Evolutionary conservation across 495 filamentous ascomycete genomes (phyloP).

Genomic region (Pyronema domesticum): DNA sequence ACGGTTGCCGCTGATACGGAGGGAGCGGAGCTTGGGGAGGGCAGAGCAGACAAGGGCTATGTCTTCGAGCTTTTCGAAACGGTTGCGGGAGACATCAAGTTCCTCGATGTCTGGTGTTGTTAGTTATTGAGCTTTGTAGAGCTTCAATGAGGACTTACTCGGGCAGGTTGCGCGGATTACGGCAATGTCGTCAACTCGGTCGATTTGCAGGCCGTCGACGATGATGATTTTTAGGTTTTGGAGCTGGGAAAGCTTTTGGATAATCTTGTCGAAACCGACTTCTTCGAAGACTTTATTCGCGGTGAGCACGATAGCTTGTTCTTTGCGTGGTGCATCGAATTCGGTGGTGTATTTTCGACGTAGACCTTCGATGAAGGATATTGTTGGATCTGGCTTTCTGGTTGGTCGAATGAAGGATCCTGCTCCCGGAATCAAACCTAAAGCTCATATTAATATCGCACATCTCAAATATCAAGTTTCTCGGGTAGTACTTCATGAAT

Average conservation of each 20-base stretch:
- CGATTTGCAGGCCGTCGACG: conserved; percentile 55
- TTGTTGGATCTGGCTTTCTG: conserved; percentile 44
- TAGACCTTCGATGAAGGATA: conserved; percentile 62
- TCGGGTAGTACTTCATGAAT: neutral
- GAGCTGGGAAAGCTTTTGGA: conserved; percentile 56
- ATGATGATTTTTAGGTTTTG: conserved; percentile 62
- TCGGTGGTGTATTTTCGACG: conserved; percentile 59
- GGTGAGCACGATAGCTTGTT: conserved; percentile 45
- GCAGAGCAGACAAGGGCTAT: conserved; percentile 51
- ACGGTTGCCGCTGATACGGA: conserved; percentile 67
- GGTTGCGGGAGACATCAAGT: conserved; percentile 71
- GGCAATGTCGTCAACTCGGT: conserved; percentile 28
- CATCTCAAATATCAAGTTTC: neutral
- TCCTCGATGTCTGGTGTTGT: conserved; percentile 43
- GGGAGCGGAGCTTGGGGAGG: conserved; percentile 39
- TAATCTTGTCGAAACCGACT: conserved; percentile 88
- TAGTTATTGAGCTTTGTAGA: neutral
- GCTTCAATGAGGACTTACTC: conserved; percentile 14
- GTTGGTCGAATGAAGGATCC: conserved; percentile 77
- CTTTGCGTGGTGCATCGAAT: neutral
- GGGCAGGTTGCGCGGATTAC: conserved; percentile 35
- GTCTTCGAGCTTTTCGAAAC: conserved; percentile 48
- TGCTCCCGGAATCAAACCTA: conserved; percentile 44
- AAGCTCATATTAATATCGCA: conserved; percentile 26
- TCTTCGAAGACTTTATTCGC: conserved; percentile 75